Evolutionary conservation across 2,329 filamentous ascomycete genomes (phyloP), one percentile per base, ranked within the genome.

Genomic region (Trichoderma citrinoviride): DNA sequence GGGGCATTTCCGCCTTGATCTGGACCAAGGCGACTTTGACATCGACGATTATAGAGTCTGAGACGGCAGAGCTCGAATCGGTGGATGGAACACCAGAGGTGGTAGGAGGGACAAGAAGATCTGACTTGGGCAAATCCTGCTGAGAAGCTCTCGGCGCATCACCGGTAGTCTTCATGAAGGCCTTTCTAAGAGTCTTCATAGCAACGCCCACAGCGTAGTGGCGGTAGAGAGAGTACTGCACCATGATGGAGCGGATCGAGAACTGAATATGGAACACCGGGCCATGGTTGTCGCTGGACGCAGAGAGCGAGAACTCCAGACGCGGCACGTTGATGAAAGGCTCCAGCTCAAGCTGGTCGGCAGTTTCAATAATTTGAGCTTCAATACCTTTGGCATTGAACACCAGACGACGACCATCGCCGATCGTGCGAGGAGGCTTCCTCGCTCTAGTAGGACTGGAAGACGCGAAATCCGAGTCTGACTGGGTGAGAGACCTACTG

Each of bases 201-300:
- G 94, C 95, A 66, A 98, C 87, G 1, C 92, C 91, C 27, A 96
- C 83, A 0, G 93, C 90, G 73, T 97, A 99, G 74, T 97, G 93
- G 3, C 93, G 89, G 75, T 96, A 97, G 0, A 99, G 84, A 0
- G 96, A 99, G 74, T 98, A 98, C 57, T 96, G 90, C 7, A 96
- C 73, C 67, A 91, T 87, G 2, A 99, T 78, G 6, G 90, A 92
- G 69, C 90, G 90, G 21, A 95, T 84, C 60, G 90, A 86, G 0
- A 92, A 90, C 69, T 96, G 92, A 49, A 98, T 78, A 73, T 98
- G 92, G 72, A 97, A 91, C 6, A 97, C 83, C 0, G 93, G 91
- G 0, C 93, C 94, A 72, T 96, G 91, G 33, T 86, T 86, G 75
- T 99, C 95, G 68, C 91, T 96, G 4, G 88, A 83, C 0, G 95